phyloP scores from a whole-genome alignment of 2,329 filamentous ascomycete genomes.

The Dendryphion nanum region DNA sequence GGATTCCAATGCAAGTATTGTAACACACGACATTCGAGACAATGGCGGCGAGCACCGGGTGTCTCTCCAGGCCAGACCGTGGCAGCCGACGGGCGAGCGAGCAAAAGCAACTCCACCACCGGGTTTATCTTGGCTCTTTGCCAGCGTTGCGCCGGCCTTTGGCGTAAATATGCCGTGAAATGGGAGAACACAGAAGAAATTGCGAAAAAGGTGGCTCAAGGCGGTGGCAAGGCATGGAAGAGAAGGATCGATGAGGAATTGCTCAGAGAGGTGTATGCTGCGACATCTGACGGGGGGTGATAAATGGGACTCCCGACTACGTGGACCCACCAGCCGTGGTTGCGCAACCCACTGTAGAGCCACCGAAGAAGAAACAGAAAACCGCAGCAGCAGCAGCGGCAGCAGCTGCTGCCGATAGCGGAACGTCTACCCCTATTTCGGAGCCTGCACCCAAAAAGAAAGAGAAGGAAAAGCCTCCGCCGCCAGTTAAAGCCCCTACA shows the following conservation, averaged over 20 bases:
- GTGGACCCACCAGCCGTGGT: conserved; percentile 21
- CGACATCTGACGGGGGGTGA: conserved; percentile 28
- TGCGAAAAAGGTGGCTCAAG: conserved; percentile 77
- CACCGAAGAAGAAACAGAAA: conserved; percentile 62
- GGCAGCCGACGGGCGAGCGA: conserved; percentile 66
- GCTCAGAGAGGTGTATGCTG: conserved; percentile 61
- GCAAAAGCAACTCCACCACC: conserved; percentile 72
- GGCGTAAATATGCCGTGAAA: conserved; percentile 93
- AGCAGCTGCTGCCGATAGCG: conserved; percentile 47
- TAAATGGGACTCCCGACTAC: conserved; percentile 27
- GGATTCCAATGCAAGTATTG: conserved; percentile 95
- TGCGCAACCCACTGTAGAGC: conserved; percentile 42
- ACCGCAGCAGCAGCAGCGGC: conserved; percentile 33
- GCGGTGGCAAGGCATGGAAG: conserved; percentile 80
- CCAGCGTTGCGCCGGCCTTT: conserved; percentile 84
- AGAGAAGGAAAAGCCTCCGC: conserved; percentile 43
- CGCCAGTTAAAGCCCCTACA: conserved; percentile 45
- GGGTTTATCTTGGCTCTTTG: conserved; percentile 81
- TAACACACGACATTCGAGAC: conserved; percentile 71
- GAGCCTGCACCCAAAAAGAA: conserved; percentile 42
- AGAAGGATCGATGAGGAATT: conserved; percentile 90
- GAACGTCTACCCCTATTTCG: conserved; percentile 41
- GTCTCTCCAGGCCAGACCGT: conserved; percentile 70
- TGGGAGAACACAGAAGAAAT: conserved; percentile 95
- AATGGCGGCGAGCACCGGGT: conserved; percentile 88